Conservation (phyloP, 2,329 filamentous ascomycete genomes). For the Monosporascus cannonballus region DNA sequence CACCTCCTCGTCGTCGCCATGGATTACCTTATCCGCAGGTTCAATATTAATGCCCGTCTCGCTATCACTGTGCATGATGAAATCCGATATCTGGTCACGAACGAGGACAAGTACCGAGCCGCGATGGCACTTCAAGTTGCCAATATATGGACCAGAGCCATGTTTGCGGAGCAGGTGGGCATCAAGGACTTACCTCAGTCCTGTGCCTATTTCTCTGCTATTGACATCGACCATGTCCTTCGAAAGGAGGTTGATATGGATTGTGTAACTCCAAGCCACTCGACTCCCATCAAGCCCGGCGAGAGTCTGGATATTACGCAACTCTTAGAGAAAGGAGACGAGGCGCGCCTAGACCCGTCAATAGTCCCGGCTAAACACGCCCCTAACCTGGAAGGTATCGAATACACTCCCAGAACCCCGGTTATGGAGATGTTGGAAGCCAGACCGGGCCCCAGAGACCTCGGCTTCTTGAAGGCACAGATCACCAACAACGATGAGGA, state of each 20-base stretch:
- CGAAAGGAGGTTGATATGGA: constrained; percentile 98
- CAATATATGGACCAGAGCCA: constrained; percentile 94
- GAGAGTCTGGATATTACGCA: constrained; percentile 78
- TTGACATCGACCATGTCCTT: constrained; percentile 93
- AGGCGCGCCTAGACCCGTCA: constrained; percentile 62
- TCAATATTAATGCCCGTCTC: constrained; percentile 77
- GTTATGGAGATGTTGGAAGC: constrained; percentile 71
- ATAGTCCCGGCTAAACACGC: constrained; percentile 47
- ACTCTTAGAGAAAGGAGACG: constrained; percentile 67
- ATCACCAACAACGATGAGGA: constrained; percentile 71
- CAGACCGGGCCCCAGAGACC: constrained; percentile 34
- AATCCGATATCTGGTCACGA: constrained; percentile 84
- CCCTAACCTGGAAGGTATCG: constrained; percentile 55
- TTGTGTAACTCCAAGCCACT: constrained; percentile 86
- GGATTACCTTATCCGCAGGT: constrained; percentile 86
- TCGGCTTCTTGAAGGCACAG: constrained; percentile 75
- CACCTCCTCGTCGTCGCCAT: constrained; percentile 89
- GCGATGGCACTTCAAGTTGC: constrained; percentile 91
- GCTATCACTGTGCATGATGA: constrained; percentile 97
- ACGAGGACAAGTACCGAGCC: constrained; percentile 78
- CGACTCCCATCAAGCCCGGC: constrained; percentile 69
- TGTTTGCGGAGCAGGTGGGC: constrained; percentile 95
- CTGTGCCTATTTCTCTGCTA: constrained; percentile 91
- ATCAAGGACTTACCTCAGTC: constrained; percentile 92
- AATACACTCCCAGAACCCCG: constrained; percentile 64